Evolutionary conservation across 495 filamentous ascomycete genomes (phyloP), one percentile per base, ranked within the genome.

Genomic region (Massariosphaeria phaeospora): DNA sequence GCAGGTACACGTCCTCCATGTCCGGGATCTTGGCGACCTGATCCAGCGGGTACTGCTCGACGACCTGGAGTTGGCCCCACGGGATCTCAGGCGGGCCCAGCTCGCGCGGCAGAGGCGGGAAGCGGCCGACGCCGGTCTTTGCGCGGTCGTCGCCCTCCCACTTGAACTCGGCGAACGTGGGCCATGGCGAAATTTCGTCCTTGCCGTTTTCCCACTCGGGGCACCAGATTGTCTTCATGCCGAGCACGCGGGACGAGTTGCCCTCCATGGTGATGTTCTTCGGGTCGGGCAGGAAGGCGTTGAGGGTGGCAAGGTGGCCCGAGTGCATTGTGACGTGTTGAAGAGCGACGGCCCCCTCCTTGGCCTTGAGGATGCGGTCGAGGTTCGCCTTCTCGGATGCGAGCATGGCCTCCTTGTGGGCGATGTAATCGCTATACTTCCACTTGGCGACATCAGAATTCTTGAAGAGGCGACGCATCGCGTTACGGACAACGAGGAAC

Each of bases 71-170:
- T 25, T 64, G 52, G 33, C 53, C 46, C 61, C 61, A 64, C 2
- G 45, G 30, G 15, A 60, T 55, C 27, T 46, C 43, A 6, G 61
- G 56, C 27, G 50, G 53, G 5, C 61, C 56, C 6, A 46, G 24
- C 45, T 64, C 61, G 12, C 61, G 56, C 2, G 61, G 61, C 30
- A 64, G 20, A 15, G 61, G 61, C 21, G 48, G 33, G 52, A 48
- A 64, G 1, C 61, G 45, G 11, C 57, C 52, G 13, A 60, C 51
- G 21, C 33, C 43, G 1, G 57, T 64, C 53, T 60, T 64, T 7
- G 61, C 61, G 15, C 61, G 52, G 38, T 64, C 61, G 26, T 64
- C 61, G 0, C 61, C 61, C 48, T 64, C 61, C 61, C 61, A 64
- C 43, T 64, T 64, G 44, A 64, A 36, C 47, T 64, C 61, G 10